phyloP scores from a whole-genome alignment of 176 grass and related monocot genomes.

The Oryza meridionalis region DNA sequence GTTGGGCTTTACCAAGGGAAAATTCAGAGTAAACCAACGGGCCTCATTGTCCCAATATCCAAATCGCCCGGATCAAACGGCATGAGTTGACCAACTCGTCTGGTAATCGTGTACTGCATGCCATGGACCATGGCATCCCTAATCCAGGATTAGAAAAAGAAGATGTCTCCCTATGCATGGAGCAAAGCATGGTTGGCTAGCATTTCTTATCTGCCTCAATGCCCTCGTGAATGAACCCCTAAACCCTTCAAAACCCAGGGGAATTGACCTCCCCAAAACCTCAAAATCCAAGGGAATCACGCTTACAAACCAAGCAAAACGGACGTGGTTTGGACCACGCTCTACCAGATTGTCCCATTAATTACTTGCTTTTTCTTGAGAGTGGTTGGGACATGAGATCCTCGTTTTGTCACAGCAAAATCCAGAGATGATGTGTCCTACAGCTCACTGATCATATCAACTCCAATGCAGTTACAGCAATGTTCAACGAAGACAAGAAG shows the following conservation, averaged over 20 bases:
- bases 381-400: not conserved
- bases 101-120: not conserved
- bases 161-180: not conserved
- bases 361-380: not conserved
- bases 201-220: slow-evolving; percentile 18
- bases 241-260: not conserved
- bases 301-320: not conserved
- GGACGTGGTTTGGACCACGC: not conserved
- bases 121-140: not conserved
- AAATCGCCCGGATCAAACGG: not conserved
- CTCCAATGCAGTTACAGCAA: not conserved
- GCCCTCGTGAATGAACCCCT: not conserved
- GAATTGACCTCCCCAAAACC: not conserved
- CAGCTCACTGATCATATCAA: not conserved
- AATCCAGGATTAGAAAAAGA: not conserved
- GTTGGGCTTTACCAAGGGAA: not conserved
- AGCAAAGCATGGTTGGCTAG: not conserved
- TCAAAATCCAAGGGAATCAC: not conserved
- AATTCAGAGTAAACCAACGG: not conserved
- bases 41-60: not conserved
- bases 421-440: not conserved
- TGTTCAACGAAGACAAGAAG: not conserved
- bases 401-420: not conserved
- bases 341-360: not conserved
- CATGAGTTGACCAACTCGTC: not conserved